Evolutionary conservation across 495 filamentous ascomycete genomes (phyloP).

Genomic region (Aspergillus funiculosus): DNA sequence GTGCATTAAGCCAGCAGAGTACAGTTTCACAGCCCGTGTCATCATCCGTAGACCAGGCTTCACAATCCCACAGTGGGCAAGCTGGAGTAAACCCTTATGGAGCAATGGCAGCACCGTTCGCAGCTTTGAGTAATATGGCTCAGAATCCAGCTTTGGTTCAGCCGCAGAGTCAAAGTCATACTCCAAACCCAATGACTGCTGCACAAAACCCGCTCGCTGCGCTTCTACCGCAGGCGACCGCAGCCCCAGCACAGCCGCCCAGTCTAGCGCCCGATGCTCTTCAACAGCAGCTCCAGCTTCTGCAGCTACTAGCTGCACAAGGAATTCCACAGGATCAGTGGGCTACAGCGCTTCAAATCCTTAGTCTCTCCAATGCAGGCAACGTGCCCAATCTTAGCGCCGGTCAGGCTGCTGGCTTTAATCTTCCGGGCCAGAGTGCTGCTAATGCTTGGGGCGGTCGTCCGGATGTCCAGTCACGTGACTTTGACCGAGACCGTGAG

Average conservation of each 20-base stretch:
- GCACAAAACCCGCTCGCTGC: constrained; percentile 44
- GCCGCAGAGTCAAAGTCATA: constrained; percentile 42
- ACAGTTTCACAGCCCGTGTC: constrained; percentile 38
- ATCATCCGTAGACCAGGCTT: constrained; percentile 44
- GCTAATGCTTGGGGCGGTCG: constrained; percentile 37
- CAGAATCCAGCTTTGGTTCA: constrained; percentile 42
- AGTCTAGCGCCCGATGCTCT: constrained; percentile 36
- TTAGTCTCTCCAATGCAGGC: constrained; percentile 35
- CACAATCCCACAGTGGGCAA: constrained; percentile 41
- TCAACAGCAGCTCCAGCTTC: constrained; percentile 57
- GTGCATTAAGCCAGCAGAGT: constrained; percentile 49
- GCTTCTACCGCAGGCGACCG: constrained; percentile 39
- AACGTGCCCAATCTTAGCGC: constrained; percentile 30
- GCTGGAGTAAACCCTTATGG: constrained; percentile 58
- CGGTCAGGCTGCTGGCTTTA: constrained; percentile 28
- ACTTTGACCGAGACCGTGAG: constrained; percentile 52
- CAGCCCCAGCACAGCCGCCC: constrained; percentile 25
- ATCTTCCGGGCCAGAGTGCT: constrained; percentile 30
- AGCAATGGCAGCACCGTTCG: constrained; percentile 45
- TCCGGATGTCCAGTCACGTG: constrained; percentile 50
- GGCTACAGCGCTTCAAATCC: constrained; percentile 47
- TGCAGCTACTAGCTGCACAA: constrained; percentile 53
- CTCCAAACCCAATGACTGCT: constrained; percentile 36
- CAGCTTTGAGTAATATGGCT: constrained; percentile 35
- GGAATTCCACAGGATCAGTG: constrained; percentile 59